Percentiles rank a stretch among this genome's conserved stretches.
Evolutionary conservation across 176 grass and related monocot genomes (phyloP).

Genomic region (Cenchrus fungigraminus): DNA sequence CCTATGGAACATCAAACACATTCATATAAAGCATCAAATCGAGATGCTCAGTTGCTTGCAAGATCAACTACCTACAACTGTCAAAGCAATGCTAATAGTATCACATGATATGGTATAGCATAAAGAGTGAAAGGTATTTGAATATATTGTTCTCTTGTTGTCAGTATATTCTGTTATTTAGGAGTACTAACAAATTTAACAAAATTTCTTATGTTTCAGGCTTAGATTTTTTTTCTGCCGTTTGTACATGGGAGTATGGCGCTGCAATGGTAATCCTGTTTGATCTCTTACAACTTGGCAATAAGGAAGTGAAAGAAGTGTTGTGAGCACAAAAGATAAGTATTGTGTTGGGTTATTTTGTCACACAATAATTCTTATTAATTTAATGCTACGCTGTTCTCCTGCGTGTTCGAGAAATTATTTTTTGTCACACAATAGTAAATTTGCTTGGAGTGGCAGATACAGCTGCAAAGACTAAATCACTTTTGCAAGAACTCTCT

Average conservation of each 20-base stretch:
- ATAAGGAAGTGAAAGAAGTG: not conserved
- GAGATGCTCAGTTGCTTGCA: conserved; percentile 4
- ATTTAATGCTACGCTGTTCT: no score
- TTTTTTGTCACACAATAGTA: not conserved
- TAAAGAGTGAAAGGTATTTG: conserved; percentile 29
- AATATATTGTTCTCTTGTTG: not conserved
- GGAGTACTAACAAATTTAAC: not conserved
- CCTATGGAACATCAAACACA: not conserved
- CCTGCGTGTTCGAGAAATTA: no score
- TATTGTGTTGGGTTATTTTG: not conserved
- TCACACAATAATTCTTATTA: not conserved
- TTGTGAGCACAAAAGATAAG: not conserved
- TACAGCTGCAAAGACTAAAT: not conserved
- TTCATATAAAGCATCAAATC: not conserved
- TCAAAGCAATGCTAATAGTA: conserved; percentile 2
- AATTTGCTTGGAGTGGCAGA: not conserved
- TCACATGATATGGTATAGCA: not conserved
- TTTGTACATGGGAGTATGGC: not conserved
- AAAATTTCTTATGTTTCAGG: conserved; percentile 12
- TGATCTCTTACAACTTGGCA: not conserved
- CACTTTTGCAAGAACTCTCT: not conserved
- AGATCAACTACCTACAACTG: conserved; percentile 14
- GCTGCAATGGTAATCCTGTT: not conserved
- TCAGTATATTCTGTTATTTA: conserved; percentile 4
- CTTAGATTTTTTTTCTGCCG: not conserved